Base-by-base conservation (phyloP, 495 filamentous ascomycete genomes). In the Neurospora cerealis region DNA sequence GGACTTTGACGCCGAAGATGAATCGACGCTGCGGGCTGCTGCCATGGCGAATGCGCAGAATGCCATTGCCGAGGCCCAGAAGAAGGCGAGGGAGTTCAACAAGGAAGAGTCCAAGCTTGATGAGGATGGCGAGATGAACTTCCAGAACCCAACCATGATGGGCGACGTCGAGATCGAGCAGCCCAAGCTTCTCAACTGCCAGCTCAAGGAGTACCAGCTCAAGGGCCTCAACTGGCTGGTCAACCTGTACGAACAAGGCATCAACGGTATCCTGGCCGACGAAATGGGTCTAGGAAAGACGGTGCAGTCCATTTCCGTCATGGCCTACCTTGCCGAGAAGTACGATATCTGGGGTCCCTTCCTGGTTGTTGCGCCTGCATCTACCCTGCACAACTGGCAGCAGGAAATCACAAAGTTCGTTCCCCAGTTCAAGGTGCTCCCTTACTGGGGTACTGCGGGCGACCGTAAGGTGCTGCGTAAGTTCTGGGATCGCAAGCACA, bases 281-380 rank as follows among this genome's bases (percentile, higher is more conserved):
- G 96, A 99, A 85, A 99, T 99, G 96, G 96, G 96, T 89, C 92
- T 99, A 38, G 96, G 96, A 77, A 99, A 99, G 83, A 99, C 96
- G 21, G 94, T 99, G 28, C 96, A 99, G 85, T 97, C 94, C 7
- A 99, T 99, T 73, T 98, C 96, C 4, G 96, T 99, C 74, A 98
- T 99, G 96, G 95, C 94, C 17, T 98, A 99, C 80, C 91, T 99
- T 24, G 96, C 96, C 11, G 96, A 99, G 83, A 91, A 92, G 74
- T 93, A 99, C 84, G 94, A 97, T 76, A 97, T 99, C 79, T 99
- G 96, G 96, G 96, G 96, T 40, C 96, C 96, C 1, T 99, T 98
- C 87, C 83, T 99, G 60, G 96, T 99, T 77, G 95, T 99, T 78
- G 96, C 96, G 7, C 96, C 96, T 2, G 93, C 96, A 4, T 98